phyloP scores from a whole-genome alignment of 306 rosid genomes.

The Dalbergia cochinchinensis region DNA sequence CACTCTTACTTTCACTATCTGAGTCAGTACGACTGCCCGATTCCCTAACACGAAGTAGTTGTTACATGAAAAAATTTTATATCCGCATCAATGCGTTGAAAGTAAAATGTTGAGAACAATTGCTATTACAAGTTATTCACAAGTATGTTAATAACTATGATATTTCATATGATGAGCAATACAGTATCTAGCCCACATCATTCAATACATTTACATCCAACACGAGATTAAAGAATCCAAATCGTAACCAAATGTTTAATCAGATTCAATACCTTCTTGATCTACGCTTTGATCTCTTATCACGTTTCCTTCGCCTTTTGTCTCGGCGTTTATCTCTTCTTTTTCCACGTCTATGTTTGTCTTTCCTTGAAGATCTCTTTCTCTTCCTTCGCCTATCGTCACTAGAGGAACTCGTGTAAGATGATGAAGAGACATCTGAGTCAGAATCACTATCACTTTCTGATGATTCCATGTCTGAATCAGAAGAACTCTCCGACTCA shows the following conservation, averaged over 20 bases:
- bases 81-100: neutral
- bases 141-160: neutral
- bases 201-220: neutral
- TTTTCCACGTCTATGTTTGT: slow-evolving; percentile 69
- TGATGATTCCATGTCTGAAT: slow-evolving; percentile 76
- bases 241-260: neutral
- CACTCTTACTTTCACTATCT: slow-evolving; percentile 54
- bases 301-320: slow-evolving; percentile 67
- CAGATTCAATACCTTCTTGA: slow-evolving; percentile 68
- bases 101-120: neutral
- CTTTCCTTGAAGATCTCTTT: slow-evolving; percentile 74
- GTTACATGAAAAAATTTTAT: neutral
- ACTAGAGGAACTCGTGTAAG: slow-evolving; percentile 78
- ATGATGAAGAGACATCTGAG: slow-evolving; percentile 74
- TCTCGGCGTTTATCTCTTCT: slow-evolving; percentile 77
- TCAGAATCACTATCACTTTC: slow-evolving; percentile 90
- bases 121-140: neutral
- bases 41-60: slow-evolving; percentile 48
- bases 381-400: slow-evolving; percentile 85
- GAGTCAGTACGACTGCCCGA: slow-evolving; percentile 60
- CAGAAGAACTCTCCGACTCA: slow-evolving; percentile 79
- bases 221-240: neutral
- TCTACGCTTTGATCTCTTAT: slow-evolving; percentile 73
- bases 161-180: neutral
- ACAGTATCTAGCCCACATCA: neutral